phyloP scores from a whole-genome alignment of 352 stramenopile genomes.

The Globisporangium perplexum region DNA sequence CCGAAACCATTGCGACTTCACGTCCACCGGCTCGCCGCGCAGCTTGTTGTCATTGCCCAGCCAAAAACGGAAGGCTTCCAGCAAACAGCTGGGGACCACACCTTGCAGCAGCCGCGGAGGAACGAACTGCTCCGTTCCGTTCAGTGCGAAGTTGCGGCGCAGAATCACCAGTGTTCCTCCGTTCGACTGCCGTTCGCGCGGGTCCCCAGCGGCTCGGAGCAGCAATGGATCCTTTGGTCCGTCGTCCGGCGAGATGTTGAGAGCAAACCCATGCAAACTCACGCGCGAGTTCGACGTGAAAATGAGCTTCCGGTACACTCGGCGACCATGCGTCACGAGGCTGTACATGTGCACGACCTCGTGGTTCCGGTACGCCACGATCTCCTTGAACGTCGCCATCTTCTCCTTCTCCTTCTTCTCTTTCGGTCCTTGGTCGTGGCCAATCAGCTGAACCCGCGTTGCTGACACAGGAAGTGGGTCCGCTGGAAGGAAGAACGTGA shows the following conservation, averaged over 20 bases:
- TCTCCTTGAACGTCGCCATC: constrained; percentile 95
- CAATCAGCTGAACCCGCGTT: constrained; percentile 50
- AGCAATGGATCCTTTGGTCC: constrained; percentile 53
- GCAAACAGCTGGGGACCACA: constrained; percentile 90
- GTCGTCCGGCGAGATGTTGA: constrained; percentile 58
- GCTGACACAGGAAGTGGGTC: constrained; percentile 40
- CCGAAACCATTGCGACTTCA: constrained; percentile 85
- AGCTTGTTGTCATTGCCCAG: constrained; percentile 94
- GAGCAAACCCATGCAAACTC: constrained; percentile 90
- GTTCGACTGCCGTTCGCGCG: constrained; percentile 47
- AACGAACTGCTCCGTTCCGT: constrained; percentile 85
- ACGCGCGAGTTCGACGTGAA: constrained; percentile 96
- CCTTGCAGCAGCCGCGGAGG: constrained; percentile 92
- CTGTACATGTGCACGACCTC: constrained; percentile 96
- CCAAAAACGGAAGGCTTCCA: constrained; percentile 97
- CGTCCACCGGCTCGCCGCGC: constrained; percentile 89
- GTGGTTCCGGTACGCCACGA: constrained; percentile 91
- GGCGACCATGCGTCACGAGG: constrained; percentile 94
- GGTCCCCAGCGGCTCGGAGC: constrained; percentile 58
- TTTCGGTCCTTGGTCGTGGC: constrained; percentile 58
- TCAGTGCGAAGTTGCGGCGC: constrained; percentile 54
- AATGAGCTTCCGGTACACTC: constrained; percentile 95
- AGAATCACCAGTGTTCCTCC: constrained; percentile 90
- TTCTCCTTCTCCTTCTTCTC: constrained; percentile 76
- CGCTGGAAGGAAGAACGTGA: constrained; percentile 61